phyloP scores from a whole-genome alignment of 2,329 filamentous ascomycete genomes.

The Exophiala sp. region DNA sequence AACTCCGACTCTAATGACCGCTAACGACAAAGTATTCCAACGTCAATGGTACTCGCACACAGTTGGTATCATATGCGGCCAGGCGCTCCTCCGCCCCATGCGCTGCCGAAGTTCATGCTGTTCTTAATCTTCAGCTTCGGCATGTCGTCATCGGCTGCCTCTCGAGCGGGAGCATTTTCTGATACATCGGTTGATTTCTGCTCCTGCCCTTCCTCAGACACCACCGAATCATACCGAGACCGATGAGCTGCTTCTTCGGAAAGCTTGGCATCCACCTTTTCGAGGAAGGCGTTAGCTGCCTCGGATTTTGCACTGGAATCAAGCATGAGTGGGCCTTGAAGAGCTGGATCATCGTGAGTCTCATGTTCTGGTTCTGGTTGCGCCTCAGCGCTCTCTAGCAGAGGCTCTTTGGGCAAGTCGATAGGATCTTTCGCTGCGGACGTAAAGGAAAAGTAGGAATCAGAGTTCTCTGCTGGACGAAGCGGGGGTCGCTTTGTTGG shows the following conservation, averaged over 20 bases:
- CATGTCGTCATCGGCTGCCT: conserved; percentile 21
- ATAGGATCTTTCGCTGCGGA: conserved; percentile 4
- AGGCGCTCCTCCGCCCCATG: conserved; percentile 36
- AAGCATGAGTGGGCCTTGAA: conserved; percentile 43
- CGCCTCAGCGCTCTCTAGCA: neutral
- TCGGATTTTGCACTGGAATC: conserved; percentile 41
- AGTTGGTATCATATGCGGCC: conserved; percentile 10
- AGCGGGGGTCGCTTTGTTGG: conserved; percentile 28
- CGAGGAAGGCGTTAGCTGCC: conserved; percentile 36
- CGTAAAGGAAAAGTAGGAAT: conserved; percentile 39
- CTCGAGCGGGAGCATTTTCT: conserved; percentile 31
- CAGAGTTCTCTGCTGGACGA: conserved; percentile 37
- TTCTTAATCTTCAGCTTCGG: conserved; percentile 41
- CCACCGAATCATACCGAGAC: conserved; percentile 13
- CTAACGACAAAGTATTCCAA: conserved; percentile 3
- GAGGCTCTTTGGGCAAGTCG: conserved; percentile 6
- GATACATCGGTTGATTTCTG: conserved; percentile 30
- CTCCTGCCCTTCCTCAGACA: conserved; percentile 24
- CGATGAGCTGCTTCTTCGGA: conserved; percentile 36
- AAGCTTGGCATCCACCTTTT: conserved; percentile 43
- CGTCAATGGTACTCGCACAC: neutral
- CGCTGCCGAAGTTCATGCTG: conserved; percentile 47
- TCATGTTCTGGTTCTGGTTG: conserved; percentile 24
- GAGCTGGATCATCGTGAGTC: conserved; percentile 41
- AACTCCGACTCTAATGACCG: conserved; percentile 9